Percentiles rank a stretch among this genome's conserved stretches.
phyloP scores from a whole-genome alignment of 257 asterid genomes.

The Cynanchum wilfordii region DNA sequence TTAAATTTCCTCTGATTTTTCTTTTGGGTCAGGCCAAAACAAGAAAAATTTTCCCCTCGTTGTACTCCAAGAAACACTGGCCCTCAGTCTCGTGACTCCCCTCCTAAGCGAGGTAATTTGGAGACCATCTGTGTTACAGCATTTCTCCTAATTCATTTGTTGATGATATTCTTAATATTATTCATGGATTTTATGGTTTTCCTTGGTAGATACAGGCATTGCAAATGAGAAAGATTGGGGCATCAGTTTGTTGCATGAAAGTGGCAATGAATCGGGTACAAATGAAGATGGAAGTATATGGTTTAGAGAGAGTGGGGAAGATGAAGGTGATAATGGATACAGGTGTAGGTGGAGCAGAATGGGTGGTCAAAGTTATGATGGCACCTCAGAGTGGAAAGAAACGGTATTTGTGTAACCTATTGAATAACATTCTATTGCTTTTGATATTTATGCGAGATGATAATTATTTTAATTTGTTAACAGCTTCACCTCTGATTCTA shows the following conservation, averaged over 20 bases:
- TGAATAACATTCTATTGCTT: conserved; percentile 8
- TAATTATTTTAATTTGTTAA: neutral
- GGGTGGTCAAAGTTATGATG: conserved; percentile 84
- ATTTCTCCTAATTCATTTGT: neutral
- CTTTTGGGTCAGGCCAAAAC: conserved; percentile 53
- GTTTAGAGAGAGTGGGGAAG: conserved; percentile 90
- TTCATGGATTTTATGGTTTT: neutral
- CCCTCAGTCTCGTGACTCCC: conserved; percentile 90
- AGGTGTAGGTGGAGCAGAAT: conserved; percentile 92
- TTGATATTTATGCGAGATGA: neutral
- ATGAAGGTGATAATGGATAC: conserved; percentile 87
- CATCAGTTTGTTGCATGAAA: conserved; percentile 62
- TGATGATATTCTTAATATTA: conserved; percentile 13
- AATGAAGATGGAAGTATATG: conserved; percentile 93
- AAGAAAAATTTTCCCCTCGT: conserved; percentile 61
- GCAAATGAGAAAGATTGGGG: conserved; percentile 99
- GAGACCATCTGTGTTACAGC: neutral
- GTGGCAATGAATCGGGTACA: conserved; percentile 64
- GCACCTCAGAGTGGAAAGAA: conserved; percentile 92
- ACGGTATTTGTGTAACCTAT: conserved; percentile 46
- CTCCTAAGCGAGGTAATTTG: conserved; percentile 85
- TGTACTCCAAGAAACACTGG: conserved; percentile 70
- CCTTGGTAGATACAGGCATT: conserved; percentile 76
- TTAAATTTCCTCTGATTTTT: neutral
- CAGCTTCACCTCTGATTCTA: neutral